Percentiles rank a stretch among this genome's conserved stretches.
Conservation (phyloP, 352 stramenopile genomes). For the Aphanomyces stellatus region DNA sequence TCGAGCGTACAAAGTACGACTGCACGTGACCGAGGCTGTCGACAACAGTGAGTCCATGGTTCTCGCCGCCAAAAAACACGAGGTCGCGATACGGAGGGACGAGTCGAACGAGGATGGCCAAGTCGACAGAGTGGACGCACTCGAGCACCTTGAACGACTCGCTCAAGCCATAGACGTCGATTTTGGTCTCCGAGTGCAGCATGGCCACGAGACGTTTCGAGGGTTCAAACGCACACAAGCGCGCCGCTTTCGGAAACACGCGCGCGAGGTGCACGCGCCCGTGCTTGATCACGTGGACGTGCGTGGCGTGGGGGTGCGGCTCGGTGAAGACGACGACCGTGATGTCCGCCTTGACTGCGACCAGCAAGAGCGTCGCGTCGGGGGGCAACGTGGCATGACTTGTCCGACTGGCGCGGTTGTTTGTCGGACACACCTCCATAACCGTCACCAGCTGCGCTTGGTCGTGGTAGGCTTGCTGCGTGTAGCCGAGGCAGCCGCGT, state of each 20-base stretch:
- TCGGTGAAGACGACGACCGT: not conserved
- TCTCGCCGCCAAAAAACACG: slow-evolving; percentile 16
- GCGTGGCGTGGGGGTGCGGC: not conserved
- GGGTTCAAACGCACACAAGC: not conserved
- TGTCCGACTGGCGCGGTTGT: not conserved
- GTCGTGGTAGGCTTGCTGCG: too few relatives aligned
- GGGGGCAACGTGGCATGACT: not conserved
- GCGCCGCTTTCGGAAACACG: slow-evolving; percentile 4
- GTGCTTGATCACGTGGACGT: not conserved
- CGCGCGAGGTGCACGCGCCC: too few relatives aligned
- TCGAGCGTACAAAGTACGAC: slow-evolving; percentile 6
- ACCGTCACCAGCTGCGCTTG: not conserved
- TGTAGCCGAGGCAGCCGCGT: too few relatives aligned
- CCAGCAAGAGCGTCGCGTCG: not conserved
- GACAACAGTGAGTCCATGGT: not conserved
- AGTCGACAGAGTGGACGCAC: not conserved
- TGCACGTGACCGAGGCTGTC: not conserved
- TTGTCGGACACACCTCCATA: not conserved
- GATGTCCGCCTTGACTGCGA: not conserved
- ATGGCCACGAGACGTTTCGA: not conserved
- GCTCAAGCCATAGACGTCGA: slow-evolving; percentile 12
- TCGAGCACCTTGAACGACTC: slow-evolving; percentile 18
- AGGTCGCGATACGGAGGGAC: not conserved
- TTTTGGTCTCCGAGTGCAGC: not conserved
- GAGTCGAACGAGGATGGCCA: not conserved